Percentiles rank a stretch among this genome's conserved stretches.
Evolutionary conservation across 139 green algal species (phyloP).

Genomic region (Chlamydomonas schloesseri): DNA sequence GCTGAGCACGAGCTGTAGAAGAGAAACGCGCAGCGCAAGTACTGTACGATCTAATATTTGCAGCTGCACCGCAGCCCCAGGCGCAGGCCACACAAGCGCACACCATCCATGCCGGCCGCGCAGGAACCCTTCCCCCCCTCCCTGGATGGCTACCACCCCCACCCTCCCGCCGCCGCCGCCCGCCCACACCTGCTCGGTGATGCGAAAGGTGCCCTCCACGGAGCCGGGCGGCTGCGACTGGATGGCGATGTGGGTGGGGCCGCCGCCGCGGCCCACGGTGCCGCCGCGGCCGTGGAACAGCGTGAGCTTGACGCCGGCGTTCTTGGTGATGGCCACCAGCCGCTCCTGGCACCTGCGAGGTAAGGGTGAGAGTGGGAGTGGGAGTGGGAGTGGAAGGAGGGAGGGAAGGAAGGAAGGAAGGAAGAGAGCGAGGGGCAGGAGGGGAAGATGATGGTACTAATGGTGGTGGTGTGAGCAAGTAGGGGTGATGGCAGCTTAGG

Average conservation of each 20-base stretch:
- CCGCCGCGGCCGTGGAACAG: slow-evolving; percentile 97
- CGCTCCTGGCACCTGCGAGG: slow-evolving; percentile 62
- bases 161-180: slow-evolving; percentile 56
- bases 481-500: too few species aligned
- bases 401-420: not conserved
- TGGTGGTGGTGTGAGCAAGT: too few species aligned
- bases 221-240: slow-evolving; percentile 92
- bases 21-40: too few species aligned
- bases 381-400: too few species aligned
- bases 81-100: too few species aligned
- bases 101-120: too few species aligned
- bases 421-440: not conserved
- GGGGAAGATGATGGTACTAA: too few species aligned
- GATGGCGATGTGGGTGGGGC: slow-evolving; percentile 94
- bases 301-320: slow-evolving; percentile 83
- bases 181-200: slow-evolving; percentile 84
- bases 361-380: not conserved
- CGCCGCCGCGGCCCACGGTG: slow-evolving; percentile 95
- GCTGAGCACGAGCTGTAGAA: too few species aligned
- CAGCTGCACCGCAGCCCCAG: too few species aligned
- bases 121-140: too few species aligned
- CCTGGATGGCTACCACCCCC: too few species aligned
- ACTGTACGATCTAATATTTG: too few species aligned
- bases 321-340: slow-evolving; percentile 72
- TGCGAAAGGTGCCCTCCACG: slow-evolving; percentile 88